phyloP scores from a whole-genome alignment of 139 green algal genomes.

The Volvox reticuliferus region DNA sequence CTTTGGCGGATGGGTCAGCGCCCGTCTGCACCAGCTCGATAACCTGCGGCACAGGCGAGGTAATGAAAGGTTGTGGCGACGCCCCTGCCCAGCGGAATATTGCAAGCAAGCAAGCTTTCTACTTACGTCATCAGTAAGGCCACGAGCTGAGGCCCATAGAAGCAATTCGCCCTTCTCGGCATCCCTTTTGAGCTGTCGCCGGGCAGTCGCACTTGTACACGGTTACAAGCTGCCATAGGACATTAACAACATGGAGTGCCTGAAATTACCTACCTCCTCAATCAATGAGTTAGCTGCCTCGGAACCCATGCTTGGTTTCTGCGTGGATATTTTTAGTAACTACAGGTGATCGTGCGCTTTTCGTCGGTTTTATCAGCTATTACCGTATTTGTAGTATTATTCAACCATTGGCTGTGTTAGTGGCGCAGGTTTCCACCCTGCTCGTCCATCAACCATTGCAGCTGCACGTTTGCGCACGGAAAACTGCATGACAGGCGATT shows the following conservation, averaged over 20 bases:
- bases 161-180: conserved; percentile 73
- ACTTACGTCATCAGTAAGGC: conserved; percentile 78
- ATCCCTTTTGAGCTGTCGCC: conserved; percentile 53
- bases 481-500: too few species aligned
- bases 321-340: too few species aligned
- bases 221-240: too few species aligned
- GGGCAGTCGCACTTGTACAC: too few species aligned
- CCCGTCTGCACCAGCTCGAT: conserved; percentile 72
- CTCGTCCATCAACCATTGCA: too few species aligned
- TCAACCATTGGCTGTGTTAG: too few species aligned
- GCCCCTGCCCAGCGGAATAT: neutral
- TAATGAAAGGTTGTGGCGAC: neutral
- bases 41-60: conserved; percentile 56
- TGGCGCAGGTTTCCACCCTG: too few species aligned
- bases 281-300: conserved; percentile 5
- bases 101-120: too few species aligned
- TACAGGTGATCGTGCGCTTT: too few species aligned
- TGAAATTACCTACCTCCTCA: conserved; percentile 19
- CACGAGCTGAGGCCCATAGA: conserved; percentile 72
- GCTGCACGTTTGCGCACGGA: too few species aligned
- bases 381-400: too few species aligned
- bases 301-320: neutral
- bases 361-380: too few species aligned
- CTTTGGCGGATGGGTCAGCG: conserved; percentile 58
- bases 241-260: neutral